Evolutionary conservation across 1,284 basidiomycete genomes (phyloP).

Genomic region (Puccinia horiana): DNA sequence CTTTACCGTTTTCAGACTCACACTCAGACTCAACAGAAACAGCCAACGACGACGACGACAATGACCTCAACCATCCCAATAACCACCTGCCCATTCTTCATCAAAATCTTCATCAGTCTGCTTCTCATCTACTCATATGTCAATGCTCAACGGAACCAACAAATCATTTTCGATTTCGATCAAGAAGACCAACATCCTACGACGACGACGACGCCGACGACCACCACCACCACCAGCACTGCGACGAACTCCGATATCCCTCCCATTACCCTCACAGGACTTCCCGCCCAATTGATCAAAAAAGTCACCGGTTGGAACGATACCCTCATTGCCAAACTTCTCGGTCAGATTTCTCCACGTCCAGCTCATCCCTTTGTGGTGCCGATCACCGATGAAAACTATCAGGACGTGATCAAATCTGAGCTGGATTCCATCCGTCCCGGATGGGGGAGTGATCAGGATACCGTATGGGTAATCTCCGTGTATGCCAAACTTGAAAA

Average conservation of each 20-base stretch:
- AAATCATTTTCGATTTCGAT: conserved; percentile 33
- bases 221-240: not conserved
- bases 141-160: conserved; percentile 10
- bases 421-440: conserved; percentile 36
- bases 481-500: conserved; percentile 16
- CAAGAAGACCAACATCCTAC: not conserved
- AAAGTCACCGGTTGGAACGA: conserved; percentile 47
- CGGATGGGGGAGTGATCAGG: conserved; percentile 40
- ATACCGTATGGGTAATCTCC: conserved; percentile 47
- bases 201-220: not conserved
- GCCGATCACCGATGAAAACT: conserved; percentile 39
- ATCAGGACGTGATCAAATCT: conserved; percentile 34
- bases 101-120: not conserved
- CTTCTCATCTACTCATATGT: not conserved
- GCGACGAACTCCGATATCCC: not conserved
- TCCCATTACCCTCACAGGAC: conserved; percentile 6
- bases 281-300: conserved; percentile 33
- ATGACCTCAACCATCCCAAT: not conserved
- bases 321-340: conserved; percentile 30
- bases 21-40: too few species aligned
- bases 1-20: too few species aligned
- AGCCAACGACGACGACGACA: not conserved
- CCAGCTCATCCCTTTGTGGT: conserved; percentile 44
- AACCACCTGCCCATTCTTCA: not conserved
- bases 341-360: conserved; percentile 36